phyloP scores from a whole-genome alignment of 345 rosid species.

The Ceriops tagal region DNA sequence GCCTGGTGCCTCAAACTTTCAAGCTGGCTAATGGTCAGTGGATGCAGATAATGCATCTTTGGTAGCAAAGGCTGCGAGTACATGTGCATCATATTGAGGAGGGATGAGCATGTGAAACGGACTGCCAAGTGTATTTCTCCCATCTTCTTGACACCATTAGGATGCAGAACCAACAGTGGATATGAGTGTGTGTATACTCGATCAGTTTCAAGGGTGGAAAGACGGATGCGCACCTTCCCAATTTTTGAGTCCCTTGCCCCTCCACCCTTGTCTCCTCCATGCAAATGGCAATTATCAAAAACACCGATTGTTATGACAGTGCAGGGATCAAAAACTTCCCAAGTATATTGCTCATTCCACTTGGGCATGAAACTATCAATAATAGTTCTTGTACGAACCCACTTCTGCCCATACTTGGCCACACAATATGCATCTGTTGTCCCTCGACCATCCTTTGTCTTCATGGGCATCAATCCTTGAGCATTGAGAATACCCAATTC shows the following conservation, averaged over 20 bases:
- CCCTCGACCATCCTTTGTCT: slow-evolving; percentile 65
- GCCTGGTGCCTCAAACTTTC: slow-evolving; percentile 85
- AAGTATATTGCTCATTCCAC: slow-evolving; percentile 96
- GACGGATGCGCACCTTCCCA: slow-evolving; percentile 87
- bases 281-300: slow-evolving; percentile 70
- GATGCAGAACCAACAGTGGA: slow-evolving; percentile 72
- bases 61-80: slow-evolving; percentile 87
- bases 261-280: slow-evolving; percentile 49
- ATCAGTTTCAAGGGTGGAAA: slow-evolving; percentile 82
- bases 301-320: slow-evolving; percentile 87
- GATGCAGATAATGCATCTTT: slow-evolving; percentile 85
- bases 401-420: slow-evolving; percentile 95
- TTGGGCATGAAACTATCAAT: slow-evolving; percentile 68
- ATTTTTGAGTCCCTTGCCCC: slow-evolving; percentile 59
- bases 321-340: slow-evolving; percentile 96
- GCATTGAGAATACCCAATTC: slow-evolving; percentile 89
- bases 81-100: slow-evolving; percentile 84
- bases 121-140: slow-evolving; percentile 93
- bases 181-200: slow-evolving; percentile 84
- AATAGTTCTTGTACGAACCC: slow-evolving; percentile 91
- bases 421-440: slow-evolving; percentile 87
- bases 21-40: slow-evolving; percentile 66
- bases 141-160: slow-evolving; percentile 67
- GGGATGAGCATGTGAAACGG: slow-evolving; percentile 76
- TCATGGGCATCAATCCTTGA: slow-evolving; percentile 77